A percentile compares a stretch with the other conserved stretches of the same genome.
These are phyloP conservation scores for Suillus placidus DNA, from an alignment of 768 basidiomycete genomes.

Conservation along the genomic window DNA sequence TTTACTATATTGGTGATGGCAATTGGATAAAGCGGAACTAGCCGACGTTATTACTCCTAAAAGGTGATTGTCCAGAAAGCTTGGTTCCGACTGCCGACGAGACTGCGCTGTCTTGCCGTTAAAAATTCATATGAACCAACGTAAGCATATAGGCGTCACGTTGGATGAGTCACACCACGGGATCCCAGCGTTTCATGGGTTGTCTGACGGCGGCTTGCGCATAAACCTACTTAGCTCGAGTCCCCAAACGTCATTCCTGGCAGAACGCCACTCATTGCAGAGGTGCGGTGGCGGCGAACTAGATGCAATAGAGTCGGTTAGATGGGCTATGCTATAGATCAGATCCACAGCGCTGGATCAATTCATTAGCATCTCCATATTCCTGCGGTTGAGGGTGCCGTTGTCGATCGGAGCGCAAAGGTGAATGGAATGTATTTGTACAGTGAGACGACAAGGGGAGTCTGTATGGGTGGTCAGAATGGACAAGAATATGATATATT, in stretches of 20 bases:
- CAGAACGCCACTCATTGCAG: not conserved
- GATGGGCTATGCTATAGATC: not conserved
- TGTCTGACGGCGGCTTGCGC: no score
- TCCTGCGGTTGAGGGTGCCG: constrained; percentile 8
- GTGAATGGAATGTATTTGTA: not conserved
- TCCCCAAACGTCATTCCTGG: not conserved
- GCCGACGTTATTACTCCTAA: not conserved
- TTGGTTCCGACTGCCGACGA: not conserved
- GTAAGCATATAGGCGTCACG: no score
- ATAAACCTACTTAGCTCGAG: not conserved
- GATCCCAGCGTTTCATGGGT: not conserved
- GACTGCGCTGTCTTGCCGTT: not conserved
- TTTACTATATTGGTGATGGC: not conserved
- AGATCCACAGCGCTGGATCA: constrained; percentile 1
- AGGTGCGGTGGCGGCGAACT: not conserved
- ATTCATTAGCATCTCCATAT: not conserved
- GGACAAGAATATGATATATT: not conserved
- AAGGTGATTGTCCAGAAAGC: not conserved
- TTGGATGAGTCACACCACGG: no score
- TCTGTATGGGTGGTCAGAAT: not conserved
- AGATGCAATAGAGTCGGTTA: not conserved
- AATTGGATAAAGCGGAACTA: not conserved
- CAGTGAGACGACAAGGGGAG: not conserved
- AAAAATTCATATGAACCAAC: not conserved
- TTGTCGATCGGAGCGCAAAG: not conserved